Percentiles rank a stretch among this genome's conserved stretches.
phyloP scores from a whole-genome alignment of 2,329 filamentous ascomycete species.

The Ceratocystis huliohia region DNA sequence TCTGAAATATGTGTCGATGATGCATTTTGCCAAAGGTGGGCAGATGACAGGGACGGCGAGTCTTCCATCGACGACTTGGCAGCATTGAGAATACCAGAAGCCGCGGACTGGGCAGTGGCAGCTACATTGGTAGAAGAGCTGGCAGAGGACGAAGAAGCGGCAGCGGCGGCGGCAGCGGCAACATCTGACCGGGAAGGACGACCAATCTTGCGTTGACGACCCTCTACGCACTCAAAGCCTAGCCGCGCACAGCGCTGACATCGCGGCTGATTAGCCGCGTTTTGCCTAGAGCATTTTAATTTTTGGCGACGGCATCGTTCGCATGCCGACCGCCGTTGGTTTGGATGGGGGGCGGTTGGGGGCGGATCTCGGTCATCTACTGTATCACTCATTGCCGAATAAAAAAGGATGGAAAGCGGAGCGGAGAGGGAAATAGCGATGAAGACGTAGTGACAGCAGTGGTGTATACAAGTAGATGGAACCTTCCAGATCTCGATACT shows the following conservation, averaged over 20 bases:
- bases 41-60: not conserved
- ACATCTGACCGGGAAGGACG: conserved; percentile 25
- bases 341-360: conserved; percentile 25
- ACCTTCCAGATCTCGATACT: not conserved
- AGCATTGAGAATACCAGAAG: not conserved
- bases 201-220: conserved; percentile 27
- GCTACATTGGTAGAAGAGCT: not conserved
- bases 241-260: conserved; percentile 27
- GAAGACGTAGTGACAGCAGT: not conserved
- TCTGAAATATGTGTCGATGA: conserved; percentile 13
- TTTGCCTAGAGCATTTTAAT: conserved; percentile 26
- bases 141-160: not conserved
- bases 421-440: not conserved
- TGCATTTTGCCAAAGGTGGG: not conserved
- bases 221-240: conserved; percentile 25
- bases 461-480: not conserved
- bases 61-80: not conserved
- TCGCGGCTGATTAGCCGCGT: conserved; percentile 21
- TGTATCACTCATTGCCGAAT: not conserved
- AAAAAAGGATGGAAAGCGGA: not conserved
- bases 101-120: not conserved
- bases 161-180: not conserved
- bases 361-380: not conserved
- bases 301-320: conserved; percentile 29
- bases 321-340: conserved; percentile 28